Evolutionary conservation across 2,329 filamentous ascomycete species (phyloP).

Genomic region (Fusarium devonianum): DNA sequence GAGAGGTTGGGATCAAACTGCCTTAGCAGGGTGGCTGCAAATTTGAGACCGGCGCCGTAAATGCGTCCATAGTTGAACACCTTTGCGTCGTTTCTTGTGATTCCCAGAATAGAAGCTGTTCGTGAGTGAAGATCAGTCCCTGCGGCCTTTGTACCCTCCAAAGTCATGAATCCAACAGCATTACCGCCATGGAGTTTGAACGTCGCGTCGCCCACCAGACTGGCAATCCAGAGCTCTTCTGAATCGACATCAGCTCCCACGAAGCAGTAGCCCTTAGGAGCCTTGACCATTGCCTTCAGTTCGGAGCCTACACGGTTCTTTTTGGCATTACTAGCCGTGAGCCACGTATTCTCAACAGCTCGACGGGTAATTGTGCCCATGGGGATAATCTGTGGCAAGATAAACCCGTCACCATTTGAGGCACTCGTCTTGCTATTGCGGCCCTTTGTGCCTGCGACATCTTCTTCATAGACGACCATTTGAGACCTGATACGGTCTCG

Average conservation of each 20-base stretch:
- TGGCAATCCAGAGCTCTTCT: constrained; percentile 97
- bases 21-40: constrained; percentile 85
- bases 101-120: constrained; percentile 89
- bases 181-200: constrained; percentile 97
- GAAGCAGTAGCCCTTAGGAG: constrained; percentile 88
- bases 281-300: constrained; percentile 94
- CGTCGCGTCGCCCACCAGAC: constrained; percentile 89
- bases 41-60: constrained; percentile 95
- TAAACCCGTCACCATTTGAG: constrained; percentile 68
- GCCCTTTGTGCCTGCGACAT: constrained; percentile 48
- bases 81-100: constrained; percentile 94
- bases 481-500: constrained; percentile 93
- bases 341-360: constrained; percentile 97
- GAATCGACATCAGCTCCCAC: constrained; percentile 98
- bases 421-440: constrained; percentile 13
- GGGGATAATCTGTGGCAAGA: constrained; percentile 92
- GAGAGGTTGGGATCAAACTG: constrained; percentile 91
- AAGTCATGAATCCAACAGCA: constrained; percentile 97
- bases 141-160: constrained; percentile 93
- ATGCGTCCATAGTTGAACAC: constrained; percentile 99
- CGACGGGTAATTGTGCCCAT: constrained; percentile 97
- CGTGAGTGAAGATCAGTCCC: constrained; percentile 95
- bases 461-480: constrained; percentile 86
- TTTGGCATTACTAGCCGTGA: constrained; percentile 97
- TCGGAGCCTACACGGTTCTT: constrained; percentile 95